A percentile compares a stretch with the other conserved stretches of the same genome.
These are phyloP conservation scores for Macroventuria anomochaeta DNA, from an alignment of 2,329 filamentous ascomycete genomes.

Conservation along the genomic window DNA sequence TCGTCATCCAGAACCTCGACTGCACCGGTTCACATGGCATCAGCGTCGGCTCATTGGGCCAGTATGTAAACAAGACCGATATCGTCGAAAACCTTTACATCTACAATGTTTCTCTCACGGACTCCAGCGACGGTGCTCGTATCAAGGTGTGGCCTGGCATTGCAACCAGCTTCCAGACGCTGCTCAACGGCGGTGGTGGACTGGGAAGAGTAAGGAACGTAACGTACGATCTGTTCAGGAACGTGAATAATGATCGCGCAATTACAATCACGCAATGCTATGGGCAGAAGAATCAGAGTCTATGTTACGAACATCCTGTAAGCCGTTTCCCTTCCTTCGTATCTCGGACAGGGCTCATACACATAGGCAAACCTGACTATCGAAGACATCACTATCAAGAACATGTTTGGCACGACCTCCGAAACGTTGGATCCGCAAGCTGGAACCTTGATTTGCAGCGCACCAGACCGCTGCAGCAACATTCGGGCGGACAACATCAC, in stretches of 20 bases:
- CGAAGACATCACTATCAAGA: constrained; percentile 59
- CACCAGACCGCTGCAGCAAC: constrained; percentile 42
- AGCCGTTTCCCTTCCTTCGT: constrained; percentile 50
- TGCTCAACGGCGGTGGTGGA: constrained; percentile 61
- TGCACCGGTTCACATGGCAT: constrained; percentile 73
- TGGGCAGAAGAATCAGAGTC: constrained; percentile 63
- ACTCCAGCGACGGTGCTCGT: constrained; percentile 63
- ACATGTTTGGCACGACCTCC: constrained; percentile 59
- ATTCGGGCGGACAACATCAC: constrained; percentile 17
- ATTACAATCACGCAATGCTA: constrained; percentile 67
- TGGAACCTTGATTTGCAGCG: constrained; percentile 45
- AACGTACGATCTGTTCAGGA: constrained; percentile 65
- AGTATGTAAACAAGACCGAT: constrained; percentile 66
- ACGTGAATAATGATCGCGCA: constrained; percentile 66
- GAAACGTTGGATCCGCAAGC: constrained; percentile 36
- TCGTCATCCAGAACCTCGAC: constrained; percentile 66
- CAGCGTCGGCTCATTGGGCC: constrained; percentile 69
- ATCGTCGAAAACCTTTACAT: constrained; percentile 70
- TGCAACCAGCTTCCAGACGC: constrained; percentile 38
- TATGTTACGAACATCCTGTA: constrained; percentile 60
- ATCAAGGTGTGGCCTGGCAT: constrained; percentile 73
- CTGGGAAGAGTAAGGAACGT: constrained; percentile 66
- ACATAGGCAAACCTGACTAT: constrained; percentile 9
- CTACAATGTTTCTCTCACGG: constrained; percentile 33
- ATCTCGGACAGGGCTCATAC: constrained; percentile 24